Percentiles rank a stretch among this genome's conserved stretches.
Evolutionary conservation across 2,329 filamentous ascomycete genomes (phyloP).

Genomic region (Aspergillus carbonarius): DNA sequence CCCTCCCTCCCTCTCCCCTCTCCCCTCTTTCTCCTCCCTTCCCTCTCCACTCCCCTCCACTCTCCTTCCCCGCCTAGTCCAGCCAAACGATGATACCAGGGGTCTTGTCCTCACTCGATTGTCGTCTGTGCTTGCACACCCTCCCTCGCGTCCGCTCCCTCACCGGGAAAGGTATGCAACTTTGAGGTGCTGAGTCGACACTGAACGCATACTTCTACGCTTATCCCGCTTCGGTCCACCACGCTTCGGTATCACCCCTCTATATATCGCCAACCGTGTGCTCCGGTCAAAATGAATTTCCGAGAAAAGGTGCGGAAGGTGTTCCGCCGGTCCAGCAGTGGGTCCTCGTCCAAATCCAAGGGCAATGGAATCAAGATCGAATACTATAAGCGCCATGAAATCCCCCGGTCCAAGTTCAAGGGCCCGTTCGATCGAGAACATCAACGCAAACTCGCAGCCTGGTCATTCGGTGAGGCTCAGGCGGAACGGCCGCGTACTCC

Average conservation of each 20-base stretch:
- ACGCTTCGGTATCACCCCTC: conserved; percentile 3
- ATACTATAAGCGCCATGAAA: conserved; percentile 50
- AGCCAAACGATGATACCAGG: conserved; percentile 30
- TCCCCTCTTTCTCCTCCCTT: conserved; percentile 2
- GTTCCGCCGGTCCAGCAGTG: conserved; percentile 29
- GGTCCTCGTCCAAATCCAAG: conserved; percentile 19
- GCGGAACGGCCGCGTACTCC: conserved; percentile 36
- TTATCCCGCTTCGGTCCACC: not conserved
- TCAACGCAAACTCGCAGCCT: conserved; percentile 44
- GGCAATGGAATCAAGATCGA: conserved; percentile 44
- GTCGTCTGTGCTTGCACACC: conserved; percentile 35
- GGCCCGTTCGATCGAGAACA: conserved; percentile 50
- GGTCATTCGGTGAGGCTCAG: conserved; percentile 42
- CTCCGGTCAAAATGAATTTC: conserved; percentile 34
- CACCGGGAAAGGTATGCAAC: conserved; percentile 29
- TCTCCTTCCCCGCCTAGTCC: not conserved
- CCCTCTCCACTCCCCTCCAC: conserved; percentile 2
- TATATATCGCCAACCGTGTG: not conserved
- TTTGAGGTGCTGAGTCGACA: conserved; percentile 24
- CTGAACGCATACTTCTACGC: conserved; percentile 9
- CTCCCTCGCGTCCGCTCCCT: conserved; percentile 30
- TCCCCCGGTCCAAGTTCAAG: conserved; percentile 50
- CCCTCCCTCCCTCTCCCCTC: conserved; percentile 2
- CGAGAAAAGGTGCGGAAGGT: conserved; percentile 39
- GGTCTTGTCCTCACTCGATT: conserved; percentile 17